Base-by-base conservation (phyloP, 257 asterid genomes). In the Catharanthus roseus region DNA sequence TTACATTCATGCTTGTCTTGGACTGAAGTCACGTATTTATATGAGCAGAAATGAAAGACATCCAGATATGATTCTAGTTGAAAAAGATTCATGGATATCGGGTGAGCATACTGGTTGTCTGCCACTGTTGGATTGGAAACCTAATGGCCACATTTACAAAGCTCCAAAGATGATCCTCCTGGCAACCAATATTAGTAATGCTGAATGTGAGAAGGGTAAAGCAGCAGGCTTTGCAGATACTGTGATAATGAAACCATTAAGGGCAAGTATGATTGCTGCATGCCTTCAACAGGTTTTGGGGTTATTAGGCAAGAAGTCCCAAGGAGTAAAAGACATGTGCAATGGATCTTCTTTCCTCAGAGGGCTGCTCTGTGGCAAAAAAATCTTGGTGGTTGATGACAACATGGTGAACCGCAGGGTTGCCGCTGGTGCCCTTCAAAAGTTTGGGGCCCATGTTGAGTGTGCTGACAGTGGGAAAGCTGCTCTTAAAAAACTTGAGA, bases 351-450 rank as follows among this genome's bases (percentile, higher is more conserved):
- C 69, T 10, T 78, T 79, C 47, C 87, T 86, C 8, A 76, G 79
- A 18, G 90, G 93, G 31, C 79, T 93, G 81, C 86, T 93, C 0
- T 77, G 88, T 39, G 95, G 93, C 71, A 90, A 85, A 89, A 90
- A 84, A 68, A 86, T 93, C 65, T 77, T 93, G 84, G 98, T 93
- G 33, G 97, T 93, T 10, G 98, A 93, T 76, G 98, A 93, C 78
- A 93, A 93, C 67, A 49, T 56, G 3, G 98, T 93, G 29, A 93
- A 93, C 79, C 88, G 93, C 3, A 84, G 93, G 78, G 98, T 93
- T 72, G 97, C 98, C 12, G 96, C 98, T 1, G 98, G 98, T 21
- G 90, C 97, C 12, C 86, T 93, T 18, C 88, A 87, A 64, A 93
- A 90, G 69, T 89, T 87, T 23, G 98, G 98, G 44, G 97, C 97